These are phyloP conservation scores for Takakia lepidozioides DNA, from an alignment of 225 moss, liverwort and hornwort species.

Conservation along the genomic window DNA sequence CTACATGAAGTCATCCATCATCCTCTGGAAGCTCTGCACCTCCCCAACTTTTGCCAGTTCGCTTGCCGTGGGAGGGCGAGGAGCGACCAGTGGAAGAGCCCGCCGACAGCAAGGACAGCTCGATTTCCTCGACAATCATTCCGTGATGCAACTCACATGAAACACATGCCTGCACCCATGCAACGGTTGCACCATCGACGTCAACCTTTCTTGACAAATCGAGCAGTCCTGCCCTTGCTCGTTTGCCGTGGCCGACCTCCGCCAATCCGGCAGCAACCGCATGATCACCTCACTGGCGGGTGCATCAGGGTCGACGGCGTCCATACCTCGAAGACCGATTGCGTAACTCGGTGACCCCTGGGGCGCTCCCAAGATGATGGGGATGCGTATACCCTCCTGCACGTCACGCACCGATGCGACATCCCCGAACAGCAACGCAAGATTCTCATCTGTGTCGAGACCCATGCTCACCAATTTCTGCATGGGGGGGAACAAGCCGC, in stretches of 20 bases:
- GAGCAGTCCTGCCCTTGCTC: slow-evolving; percentile 21
- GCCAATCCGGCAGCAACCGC: slow-evolving; percentile 21
- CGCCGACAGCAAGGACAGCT: slow-evolving; percentile 13
- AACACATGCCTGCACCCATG: slow-evolving; percentile 31
- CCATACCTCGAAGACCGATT: background rate
- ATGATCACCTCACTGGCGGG: slow-evolving; percentile 12
- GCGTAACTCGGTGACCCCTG: background rate
- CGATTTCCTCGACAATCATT: slow-evolving; percentile 10
- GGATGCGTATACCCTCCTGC: slow-evolving; percentile 23
- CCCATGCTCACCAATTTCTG: slow-evolving; percentile 19
- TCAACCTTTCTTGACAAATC: slow-evolving; percentile 14
- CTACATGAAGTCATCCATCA: background rate
- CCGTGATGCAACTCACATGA: slow-evolving; percentile 11
- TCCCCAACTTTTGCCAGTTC: slow-evolving; percentile 16
- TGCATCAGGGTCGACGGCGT: slow-evolving; percentile 10
- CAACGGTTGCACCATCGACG: slow-evolving; percentile 16
- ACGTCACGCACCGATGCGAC: slow-evolving; percentile 14
- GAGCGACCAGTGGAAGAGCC: slow-evolving; percentile 16
- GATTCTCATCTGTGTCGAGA: slow-evolving; percentile 19
- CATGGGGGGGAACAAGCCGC: slow-evolving; percentile 13
- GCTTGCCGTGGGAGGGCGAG: slow-evolving; percentile 12
- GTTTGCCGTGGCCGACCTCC: slow-evolving; percentile 8
- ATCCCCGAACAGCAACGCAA: slow-evolving; percentile 18
- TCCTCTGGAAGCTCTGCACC: background rate
- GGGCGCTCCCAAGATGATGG: slow-evolving; percentile 9